Evolutionary conservation across 1,284 basidiomycete genomes (phyloP), one percentile per base, ranked within the genome.

Genomic region (Earliella scabrosa): DNA sequence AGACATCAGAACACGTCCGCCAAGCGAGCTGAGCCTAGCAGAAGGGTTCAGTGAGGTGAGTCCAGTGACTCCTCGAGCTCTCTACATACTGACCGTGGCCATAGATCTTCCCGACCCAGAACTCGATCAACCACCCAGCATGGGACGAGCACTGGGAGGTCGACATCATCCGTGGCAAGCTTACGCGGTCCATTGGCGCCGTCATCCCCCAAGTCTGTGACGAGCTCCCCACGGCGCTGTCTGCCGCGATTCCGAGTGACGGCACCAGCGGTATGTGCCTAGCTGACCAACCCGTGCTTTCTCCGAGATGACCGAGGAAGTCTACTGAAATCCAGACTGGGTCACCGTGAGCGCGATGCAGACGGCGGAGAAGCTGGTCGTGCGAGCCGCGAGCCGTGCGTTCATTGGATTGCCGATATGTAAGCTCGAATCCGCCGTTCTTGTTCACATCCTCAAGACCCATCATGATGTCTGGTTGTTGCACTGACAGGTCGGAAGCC

Each of bases 1-100:
- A 13, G 73, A 74, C 23, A 50, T 71, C 10, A 64, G 58, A 24
- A 69, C 65, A 35, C 61, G 66, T 2, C 63, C 71, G 2, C 70
- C 72, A 31, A 64, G 70, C 20, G 58, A 63, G 8, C 46, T 73
- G 1, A 71, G 68, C 4, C 68, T 69, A 49, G 20, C 45, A 16
- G 63, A 60, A 21, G 66, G 66, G 3, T 50, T 61, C 2, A 56
- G 63, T 8, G 66, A 73, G 38, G 73, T 73, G 14, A 26, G 69
- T n/a, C n/a, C n/a, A n/a, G n/a, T n/a, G n/a, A n/a, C n/a, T n/a
- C n/a, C n/a, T n/a, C n/a, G n/a, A n/a, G n/a, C n/a, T n/a, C n/a
- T n/a, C n/a, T n/a, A n/a, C n/a, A n/a, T n/a, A n/a, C n/a, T n/a
- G 20, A 31, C 14, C 35, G 24, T 20, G 27, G 2, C 20, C 20